These are phyloP conservation scores for Tricholoma furcatifolium DNA, from an alignment of 768 basidiomycete species.

Conservation along the genomic window DNA sequence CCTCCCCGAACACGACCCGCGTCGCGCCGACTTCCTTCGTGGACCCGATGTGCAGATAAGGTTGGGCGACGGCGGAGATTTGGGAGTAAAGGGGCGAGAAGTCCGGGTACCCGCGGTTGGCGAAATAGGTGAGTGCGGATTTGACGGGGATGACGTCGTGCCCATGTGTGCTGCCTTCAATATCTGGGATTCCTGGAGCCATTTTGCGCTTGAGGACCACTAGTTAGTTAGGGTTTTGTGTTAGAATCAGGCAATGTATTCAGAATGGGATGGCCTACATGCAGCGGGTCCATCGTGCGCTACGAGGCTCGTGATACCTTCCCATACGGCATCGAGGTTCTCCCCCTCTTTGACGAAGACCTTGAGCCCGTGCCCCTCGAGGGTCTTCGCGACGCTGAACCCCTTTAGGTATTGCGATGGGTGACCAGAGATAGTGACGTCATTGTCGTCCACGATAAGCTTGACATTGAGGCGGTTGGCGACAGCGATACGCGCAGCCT, in stretches of 20 bases:
- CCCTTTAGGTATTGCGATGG: conserved; percentile 85
- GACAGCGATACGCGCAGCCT: conserved; percentile 85
- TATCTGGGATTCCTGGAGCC: conserved; percentile 69
- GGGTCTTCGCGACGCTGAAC: conserved; percentile 67
- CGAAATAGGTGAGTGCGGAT: conserved; percentile 73
- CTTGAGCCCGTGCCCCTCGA: conserved; percentile 80
- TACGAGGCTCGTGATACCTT: conserved; percentile 54
- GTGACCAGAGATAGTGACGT: conserved; percentile 91
- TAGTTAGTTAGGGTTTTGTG: conserved; percentile 18
- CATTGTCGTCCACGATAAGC: conserved; percentile 85
- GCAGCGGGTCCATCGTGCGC: conserved; percentile 76
- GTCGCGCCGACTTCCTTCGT: conserved; percentile 77
- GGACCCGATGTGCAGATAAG: conserved; percentile 68
- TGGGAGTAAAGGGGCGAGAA: conserved; percentile 52
- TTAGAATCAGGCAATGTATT: not conserved
- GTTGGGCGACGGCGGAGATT: conserved; percentile 57
- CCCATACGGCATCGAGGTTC: conserved; percentile 78
- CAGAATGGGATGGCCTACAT: conserved; percentile 38
- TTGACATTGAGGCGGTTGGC: conserved; percentile 84
- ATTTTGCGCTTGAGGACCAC: conserved; percentile 71
- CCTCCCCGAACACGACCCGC: conserved; percentile 83
- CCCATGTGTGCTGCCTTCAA: conserved; percentile 77
- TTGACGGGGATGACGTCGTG: conserved; percentile 88
- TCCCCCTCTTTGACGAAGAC: conserved; percentile 75
- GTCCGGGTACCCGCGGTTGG: conserved; percentile 53